Evolutionary conservation across 805 yeast genomes (phyloP).

Genomic region (Soucietia sequanensis): DNA sequence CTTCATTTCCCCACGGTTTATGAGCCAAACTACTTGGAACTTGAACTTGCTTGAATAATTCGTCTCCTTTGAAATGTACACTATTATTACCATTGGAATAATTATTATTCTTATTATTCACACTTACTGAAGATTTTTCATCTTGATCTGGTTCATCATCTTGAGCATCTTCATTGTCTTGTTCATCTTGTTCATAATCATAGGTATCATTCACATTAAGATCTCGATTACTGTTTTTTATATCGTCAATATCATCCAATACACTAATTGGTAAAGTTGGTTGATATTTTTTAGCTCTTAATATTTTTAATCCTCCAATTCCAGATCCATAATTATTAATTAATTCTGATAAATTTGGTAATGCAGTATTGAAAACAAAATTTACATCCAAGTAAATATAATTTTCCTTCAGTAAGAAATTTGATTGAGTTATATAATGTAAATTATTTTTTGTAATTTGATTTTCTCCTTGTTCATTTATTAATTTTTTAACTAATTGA

Average conservation of each 20-base stretch:
- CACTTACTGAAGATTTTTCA: conserved; percentile 8
- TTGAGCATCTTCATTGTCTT: conserved; percentile 22
- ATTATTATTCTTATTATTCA: neutral
- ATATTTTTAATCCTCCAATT: conserved; percentile 55
- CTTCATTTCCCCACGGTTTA: conserved; percentile 46
- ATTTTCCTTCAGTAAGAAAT: conserved; percentile 37
- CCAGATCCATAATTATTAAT: conserved; percentile 77
- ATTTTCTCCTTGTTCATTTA: conserved; percentile 36
- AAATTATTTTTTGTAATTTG: conserved; percentile 26
- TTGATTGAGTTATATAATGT: conserved; percentile 41
- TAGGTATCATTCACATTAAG: conserved; percentile 30
- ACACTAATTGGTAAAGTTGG: conserved; percentile 72
- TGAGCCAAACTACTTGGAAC: conserved; percentile 51
- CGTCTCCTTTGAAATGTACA: conserved; percentile 42
- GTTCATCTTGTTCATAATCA: conserved; percentile 21
- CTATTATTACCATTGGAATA: conserved; percentile 1
- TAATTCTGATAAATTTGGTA: conserved; percentile 76
- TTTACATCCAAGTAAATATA: conserved; percentile 53
- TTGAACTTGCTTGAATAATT: conserved; percentile 46
- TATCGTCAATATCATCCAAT: conserved; percentile 69
- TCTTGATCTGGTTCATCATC: conserved; percentile 21
- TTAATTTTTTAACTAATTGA: conserved; percentile 28
- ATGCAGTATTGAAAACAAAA: conserved; percentile 51
- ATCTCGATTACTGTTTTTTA: conserved; percentile 33
- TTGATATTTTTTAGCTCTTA: conserved; percentile 56